Conservation (phyloP, 2,329 filamentous ascomycete genomes). For the Claviceps sp. region DNA sequence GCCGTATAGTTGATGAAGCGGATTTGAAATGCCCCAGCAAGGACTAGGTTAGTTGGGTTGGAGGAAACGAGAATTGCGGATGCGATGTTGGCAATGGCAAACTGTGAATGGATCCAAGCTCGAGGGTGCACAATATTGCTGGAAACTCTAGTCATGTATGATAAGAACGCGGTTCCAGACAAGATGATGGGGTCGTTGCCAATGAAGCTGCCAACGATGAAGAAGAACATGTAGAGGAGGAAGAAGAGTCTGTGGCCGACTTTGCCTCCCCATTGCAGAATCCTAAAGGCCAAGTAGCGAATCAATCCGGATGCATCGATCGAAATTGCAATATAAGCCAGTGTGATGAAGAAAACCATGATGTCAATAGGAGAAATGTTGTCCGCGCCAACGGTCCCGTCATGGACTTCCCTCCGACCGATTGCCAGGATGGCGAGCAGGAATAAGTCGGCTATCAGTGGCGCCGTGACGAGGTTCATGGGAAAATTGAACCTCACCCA, state of each 20-base stretch:
- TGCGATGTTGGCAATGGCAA: slow-evolving; percentile 58
- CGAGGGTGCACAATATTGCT: slow-evolving; percentile 57
- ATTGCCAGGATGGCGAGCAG: slow-evolving; percentile 57
- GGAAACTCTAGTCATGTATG: slow-evolving; percentile 65
- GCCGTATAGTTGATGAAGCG: slow-evolving; percentile 61
- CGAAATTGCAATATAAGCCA: slow-evolving; percentile 66
- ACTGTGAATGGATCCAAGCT: slow-evolving; percentile 63
- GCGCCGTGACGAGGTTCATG: slow-evolving; percentile 58
- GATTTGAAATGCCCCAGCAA: slow-evolving; percentile 59
- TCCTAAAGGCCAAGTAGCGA: slow-evolving; percentile 55
- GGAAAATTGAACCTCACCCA: slow-evolving; percentile 45
- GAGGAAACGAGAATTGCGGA: slow-evolving; percentile 67
- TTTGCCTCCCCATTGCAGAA: slow-evolving; percentile 52
- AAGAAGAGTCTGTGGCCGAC: slow-evolving; percentile 57
- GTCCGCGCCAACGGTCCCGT: slow-evolving; percentile 51
- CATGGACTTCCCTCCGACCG: slow-evolving; percentile 51
- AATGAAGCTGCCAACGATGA: slow-evolving; percentile 50
- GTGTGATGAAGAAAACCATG: slow-evolving; percentile 60
- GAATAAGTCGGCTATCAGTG: slow-evolving; percentile 57
- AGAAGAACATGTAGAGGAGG: slow-evolving; percentile 63
- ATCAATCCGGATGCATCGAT: slow-evolving; percentile 66
- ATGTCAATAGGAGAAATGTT: slow-evolving; percentile 59
- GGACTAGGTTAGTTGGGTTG: slow-evolving; percentile 63
- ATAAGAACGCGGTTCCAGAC: slow-evolving; percentile 59
- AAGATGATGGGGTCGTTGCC: slow-evolving; percentile 66